Evolutionary conservation across 441 rosid species (phyloP).

Genomic region (Brassica hybrid): DNA sequence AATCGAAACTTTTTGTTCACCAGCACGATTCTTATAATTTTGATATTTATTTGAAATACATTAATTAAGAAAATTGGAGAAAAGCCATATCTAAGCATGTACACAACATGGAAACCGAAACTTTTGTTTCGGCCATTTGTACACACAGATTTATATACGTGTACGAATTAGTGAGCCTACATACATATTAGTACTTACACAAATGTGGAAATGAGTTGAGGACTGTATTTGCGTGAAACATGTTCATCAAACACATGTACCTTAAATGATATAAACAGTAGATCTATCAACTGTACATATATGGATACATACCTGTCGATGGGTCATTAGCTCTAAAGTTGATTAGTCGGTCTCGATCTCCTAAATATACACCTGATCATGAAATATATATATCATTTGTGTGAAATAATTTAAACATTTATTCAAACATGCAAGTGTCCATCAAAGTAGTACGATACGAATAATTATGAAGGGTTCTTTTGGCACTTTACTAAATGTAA

Average conservation of each 20-base stretch:
- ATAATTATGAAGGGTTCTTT: slow-evolving; percentile 36
- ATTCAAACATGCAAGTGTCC: slow-evolving; percentile 41
- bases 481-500: slow-evolving; percentile 45
- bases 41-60: not conserved
- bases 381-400: slow-evolving; percentile 3
- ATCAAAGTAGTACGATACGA: slow-evolving; percentile 41
- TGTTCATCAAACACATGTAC: slow-evolving; percentile 24
- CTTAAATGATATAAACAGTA: slow-evolving; percentile 42
- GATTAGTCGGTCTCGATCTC: slow-evolving; percentile 37
- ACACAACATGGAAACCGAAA: slow-evolving; percentile 24
- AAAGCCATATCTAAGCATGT: slow-evolving; percentile 18
- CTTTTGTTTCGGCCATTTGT: slow-evolving; percentile 32
- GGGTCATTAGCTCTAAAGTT: slow-evolving; percentile 35
- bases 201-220: slow-evolving; percentile 36
- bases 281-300: slow-evolving; percentile 39
- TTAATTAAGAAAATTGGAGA: not conserved
- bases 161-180: slow-evolving; percentile 3
- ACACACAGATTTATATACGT: slow-evolving; percentile 5
- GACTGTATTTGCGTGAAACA: slow-evolving; percentile 31
- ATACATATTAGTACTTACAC: slow-evolving; percentile 22
- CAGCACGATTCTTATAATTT: slow-evolving; percentile 21
- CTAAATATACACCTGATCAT: slow-evolving; percentile 36
- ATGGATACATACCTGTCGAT: slow-evolving; percentile 28
- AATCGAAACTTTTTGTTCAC: slow-evolving; percentile 30
- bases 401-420: slow-evolving; percentile 1